Evolutionary conservation across 225 moss, liverwort and hornwort species (phyloP), one percentile per base, ranked within the genome.

Genomic region (Lunularia cruciata): DNA sequence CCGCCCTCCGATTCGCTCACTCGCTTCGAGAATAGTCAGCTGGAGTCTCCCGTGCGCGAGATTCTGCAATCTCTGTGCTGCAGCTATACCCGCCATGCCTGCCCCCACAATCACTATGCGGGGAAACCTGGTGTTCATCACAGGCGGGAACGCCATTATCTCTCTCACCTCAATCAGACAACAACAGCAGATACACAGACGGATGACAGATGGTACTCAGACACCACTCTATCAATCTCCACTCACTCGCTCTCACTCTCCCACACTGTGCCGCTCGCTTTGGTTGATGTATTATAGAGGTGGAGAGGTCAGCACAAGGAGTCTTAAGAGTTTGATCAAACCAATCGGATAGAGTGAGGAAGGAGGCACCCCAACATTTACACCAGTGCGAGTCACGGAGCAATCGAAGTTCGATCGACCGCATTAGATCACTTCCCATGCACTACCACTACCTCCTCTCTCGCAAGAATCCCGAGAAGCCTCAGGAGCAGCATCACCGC

Each of bases 81-180:
- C 73, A 1, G 81, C 63, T 26, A 81, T 73, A 16, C 77, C 77
- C 1, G 81, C 77, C 73, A 81, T 73, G 48, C 81, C 81, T 20
- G 81, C 81, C 3, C 81, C 81, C 0, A 81, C 64, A 27, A 81
- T 77, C 37, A 77, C 69, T 33, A 81, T 45, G 31, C 73, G 63
- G 10, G 77, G 73, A 38, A 42, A 63, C 51, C 72, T 59, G 22
- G 22, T 64, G 63, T 8, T 20, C 2, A 26, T 36, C 32, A 36
- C 18, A 36, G 35, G 32, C 10, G 39, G 23, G 25, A 62, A 62
- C 62, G 22, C 62, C 62, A 62, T 62, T 59, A 8, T 59, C 18
- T 34, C 16, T 13, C 18, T 1, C 15, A 8, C 32, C 30, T 31
- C 2, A 25, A 18, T n/a, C n/a, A n/a, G n/a, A n/a, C n/a, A n/a